Evolutionary conservation across 805 yeast genomes (phyloP), one percentile per base, ranked within the genome.

Genomic region (Starmerella sirachaensis): DNA sequence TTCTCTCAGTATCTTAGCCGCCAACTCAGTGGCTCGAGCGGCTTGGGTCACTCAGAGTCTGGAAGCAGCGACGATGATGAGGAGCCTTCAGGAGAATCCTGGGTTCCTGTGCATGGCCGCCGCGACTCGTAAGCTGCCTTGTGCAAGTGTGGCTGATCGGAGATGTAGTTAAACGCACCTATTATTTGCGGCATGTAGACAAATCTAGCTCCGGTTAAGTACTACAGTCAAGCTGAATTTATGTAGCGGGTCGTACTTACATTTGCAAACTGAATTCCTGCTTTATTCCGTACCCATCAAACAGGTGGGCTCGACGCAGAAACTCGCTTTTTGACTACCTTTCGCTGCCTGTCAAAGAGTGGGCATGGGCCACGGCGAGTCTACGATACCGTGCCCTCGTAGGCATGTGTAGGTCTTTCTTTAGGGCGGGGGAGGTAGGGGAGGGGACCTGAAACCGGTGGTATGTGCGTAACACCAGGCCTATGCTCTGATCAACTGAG

Each of bases 1-100:
- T 75, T 76, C 51, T 67, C 78, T n/a, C 65, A 77, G 42, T 81
- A 80, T 54, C 76, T 81, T 74, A 70, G 83, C 4, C 83, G 74
- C 55, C 83, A 80, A 53, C 68, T 82, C 57, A 69, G 78, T 38
- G 72, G 36, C 16, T 14, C 36, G 33, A 28, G 23, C 30, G 18
- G 31, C 16, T 35, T 23, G 23, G 25, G 60, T 51, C 67, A 59
- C 53, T 66, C 17, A 14, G 37, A 32, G 31, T 9, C 61, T 55
- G 72, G 35, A 4, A 20, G 27, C 37, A 36, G 36, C 5, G 70
- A 71, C 41, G 76, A 73, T 42, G 74, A 72, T 31, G 68, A 64
- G 16, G 49, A 49, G 46, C 52, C 5, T 13, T 17, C 19, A n/a
- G 33, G 41, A 8, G 45, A 39, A 24, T 34, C 36, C 16, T 45